These are phyloP conservation scores for Trichoderma koningiopsis DNA, from an alignment of 2,329 filamentous ascomycete species.

Conservation along the genomic window DNA sequence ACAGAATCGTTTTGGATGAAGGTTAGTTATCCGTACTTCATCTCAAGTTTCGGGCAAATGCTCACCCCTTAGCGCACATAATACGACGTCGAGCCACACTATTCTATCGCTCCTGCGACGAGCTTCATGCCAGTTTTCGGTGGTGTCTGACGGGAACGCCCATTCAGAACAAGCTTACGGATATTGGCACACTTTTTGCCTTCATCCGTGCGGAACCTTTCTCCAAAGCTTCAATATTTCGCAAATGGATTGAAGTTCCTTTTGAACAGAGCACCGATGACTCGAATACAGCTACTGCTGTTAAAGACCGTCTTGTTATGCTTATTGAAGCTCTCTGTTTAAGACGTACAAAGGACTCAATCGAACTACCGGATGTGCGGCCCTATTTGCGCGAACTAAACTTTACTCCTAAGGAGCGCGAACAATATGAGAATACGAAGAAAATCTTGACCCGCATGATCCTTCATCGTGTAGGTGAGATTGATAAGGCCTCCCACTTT, in stretches of 20 bases:
- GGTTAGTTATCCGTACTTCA: conserved; percentile 36
- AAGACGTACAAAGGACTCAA: conserved; percentile 45
- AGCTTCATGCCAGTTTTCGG: conserved; percentile 46
- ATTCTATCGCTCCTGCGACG: conserved; percentile 45
- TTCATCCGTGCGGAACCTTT: conserved; percentile 51
- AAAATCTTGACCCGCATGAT: conserved; percentile 44
- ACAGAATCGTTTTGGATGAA: conserved; percentile 49
- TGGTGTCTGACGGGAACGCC: conserved; percentile 59
- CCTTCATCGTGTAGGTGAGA: conserved; percentile 40
- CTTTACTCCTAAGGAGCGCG: background rate
- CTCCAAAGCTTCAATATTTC: conserved; percentile 44
- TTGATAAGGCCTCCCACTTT: conserved; percentile 42
- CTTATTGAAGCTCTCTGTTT: conserved; percentile 46
- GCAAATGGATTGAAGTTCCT: conserved; percentile 47
- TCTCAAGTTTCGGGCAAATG: background rate
- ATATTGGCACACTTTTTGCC: conserved; percentile 53
- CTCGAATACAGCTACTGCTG: conserved; percentile 30
- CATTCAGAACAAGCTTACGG: conserved; percentile 55
- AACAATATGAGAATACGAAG: conserved; percentile 41
- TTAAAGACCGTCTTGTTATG: conserved; percentile 37
- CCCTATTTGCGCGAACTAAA: conserved; percentile 2
- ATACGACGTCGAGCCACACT: conserved; percentile 52
- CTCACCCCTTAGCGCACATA: conserved; percentile 45
- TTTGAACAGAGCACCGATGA: conserved; percentile 36
- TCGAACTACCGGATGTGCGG: conserved; percentile 39